phyloP scores from a whole-genome alignment of 345 rosid genomes.

The Eucalyptus sp. region DNA sequence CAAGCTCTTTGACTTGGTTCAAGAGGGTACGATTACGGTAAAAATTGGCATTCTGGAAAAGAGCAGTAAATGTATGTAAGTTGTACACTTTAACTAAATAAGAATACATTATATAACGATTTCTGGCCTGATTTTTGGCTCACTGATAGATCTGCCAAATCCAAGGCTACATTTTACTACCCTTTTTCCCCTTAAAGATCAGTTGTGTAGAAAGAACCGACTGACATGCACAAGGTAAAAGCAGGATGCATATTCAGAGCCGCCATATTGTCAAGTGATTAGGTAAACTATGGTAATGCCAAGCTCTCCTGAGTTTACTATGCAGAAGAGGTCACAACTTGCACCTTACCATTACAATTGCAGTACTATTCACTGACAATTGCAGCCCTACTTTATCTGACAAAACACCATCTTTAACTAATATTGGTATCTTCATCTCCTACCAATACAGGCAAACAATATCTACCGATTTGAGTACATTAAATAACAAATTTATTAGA shows the following conservation, averaged over 20 bases:
- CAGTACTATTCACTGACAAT: background rate
- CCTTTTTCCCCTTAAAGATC: background rate
- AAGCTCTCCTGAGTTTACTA: background rate
- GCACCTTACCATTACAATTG: background rate
- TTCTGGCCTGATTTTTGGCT: background rate
- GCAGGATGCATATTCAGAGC: background rate
- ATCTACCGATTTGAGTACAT: background rate
- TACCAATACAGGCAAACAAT: background rate
- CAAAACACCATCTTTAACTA: background rate
- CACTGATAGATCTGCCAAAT: background rate
- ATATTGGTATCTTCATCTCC: background rate
- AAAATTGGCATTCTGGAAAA: constrained; percentile 38
- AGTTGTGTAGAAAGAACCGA: background rate
- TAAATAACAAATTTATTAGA: background rate
- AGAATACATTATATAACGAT: background rate
- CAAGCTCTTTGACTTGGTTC: constrained; percentile 45
- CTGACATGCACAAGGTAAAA: background rate
- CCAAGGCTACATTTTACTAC: background rate
- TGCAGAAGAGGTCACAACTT: background rate
- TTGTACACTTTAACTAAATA: background rate
- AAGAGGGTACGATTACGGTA: constrained; percentile 29
- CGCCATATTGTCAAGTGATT: background rate
- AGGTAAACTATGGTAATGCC: background rate
- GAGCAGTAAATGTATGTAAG: background rate
- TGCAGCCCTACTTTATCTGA: background rate